A percentile compares a stretch with the other conserved stretches of the same genome.
phyloP scores from a whole-genome alignment of 73 alveolate species.

The Blepharisma japonicum region DNA sequence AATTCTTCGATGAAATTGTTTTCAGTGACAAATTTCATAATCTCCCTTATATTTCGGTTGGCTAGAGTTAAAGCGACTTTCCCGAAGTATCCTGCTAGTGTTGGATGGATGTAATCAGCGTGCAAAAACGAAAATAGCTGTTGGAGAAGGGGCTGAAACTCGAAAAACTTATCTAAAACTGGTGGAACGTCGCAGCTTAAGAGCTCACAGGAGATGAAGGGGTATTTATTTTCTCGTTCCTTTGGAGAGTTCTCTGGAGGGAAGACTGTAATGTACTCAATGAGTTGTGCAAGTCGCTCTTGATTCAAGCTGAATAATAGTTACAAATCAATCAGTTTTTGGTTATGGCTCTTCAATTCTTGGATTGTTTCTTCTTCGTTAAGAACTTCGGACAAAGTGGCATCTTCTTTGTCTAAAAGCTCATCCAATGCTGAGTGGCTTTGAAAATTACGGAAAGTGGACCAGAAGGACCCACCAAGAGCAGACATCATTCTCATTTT shows the following conservation, averaged over 20 bases:
- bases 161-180: too few relatives aligned
- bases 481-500: too few relatives aligned
- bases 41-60: too few relatives aligned
- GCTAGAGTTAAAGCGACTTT: too few relatives aligned
- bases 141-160: too few relatives aligned
- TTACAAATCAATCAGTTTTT: constrained; percentile 24
- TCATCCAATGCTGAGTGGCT: not conserved
- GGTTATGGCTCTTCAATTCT: constrained; percentile 4
- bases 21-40: too few relatives aligned
- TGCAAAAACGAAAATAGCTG: too few relatives aligned
- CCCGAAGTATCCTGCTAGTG: too few relatives aligned
- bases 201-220: constrained; percentile 23
- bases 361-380: not conserved
- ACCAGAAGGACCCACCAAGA: constrained; percentile 24
- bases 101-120: too few relatives aligned
- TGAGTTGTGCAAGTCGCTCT: constrained; percentile 6
- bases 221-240: constrained; percentile 7
- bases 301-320: not conserved
- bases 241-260: not conserved
- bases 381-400: constrained; percentile 11
- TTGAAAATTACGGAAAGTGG: constrained; percentile 22
- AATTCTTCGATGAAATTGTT: too few relatives aligned
- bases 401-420: constrained; percentile 1
- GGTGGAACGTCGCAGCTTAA: not conserved
- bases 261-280: constrained; percentile 10